phyloP scores from a whole-genome alignment of 179 eudicot species.

The Beta corolliflora region DNA sequence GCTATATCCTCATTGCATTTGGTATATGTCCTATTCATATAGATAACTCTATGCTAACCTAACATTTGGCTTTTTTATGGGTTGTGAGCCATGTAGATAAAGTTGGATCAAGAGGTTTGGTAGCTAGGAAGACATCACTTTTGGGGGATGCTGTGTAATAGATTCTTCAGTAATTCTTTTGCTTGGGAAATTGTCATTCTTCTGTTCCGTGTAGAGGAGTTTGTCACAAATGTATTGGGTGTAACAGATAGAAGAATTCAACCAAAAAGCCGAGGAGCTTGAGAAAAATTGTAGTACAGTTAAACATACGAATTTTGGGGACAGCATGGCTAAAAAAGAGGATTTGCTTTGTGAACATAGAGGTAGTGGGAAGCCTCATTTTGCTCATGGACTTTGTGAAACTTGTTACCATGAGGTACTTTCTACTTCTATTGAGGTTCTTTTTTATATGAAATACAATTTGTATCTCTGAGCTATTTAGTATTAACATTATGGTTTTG shows the following conservation, averaged over 20 bases:
- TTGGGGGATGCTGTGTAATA: conserved; percentile 1
- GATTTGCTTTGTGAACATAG: conserved; percentile 82
- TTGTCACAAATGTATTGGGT: conserved; percentile 10
- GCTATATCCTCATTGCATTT: neutral
- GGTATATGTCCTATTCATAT: neutral
- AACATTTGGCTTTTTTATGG: conserved; percentile 8
- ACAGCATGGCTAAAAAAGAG: conserved; percentile 28
- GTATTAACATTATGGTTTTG: conserved; percentile 16
- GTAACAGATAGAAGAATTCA: conserved; percentile 80
- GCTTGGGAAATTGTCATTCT: neutral
- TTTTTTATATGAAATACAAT: neutral
- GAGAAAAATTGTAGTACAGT: conserved; percentile 33
- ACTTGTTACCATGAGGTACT: conserved; percentile 70
- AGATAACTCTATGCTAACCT: neutral
- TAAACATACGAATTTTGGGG: conserved; percentile 24
- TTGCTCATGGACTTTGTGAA: conserved; percentile 84
- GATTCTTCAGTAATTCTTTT: conserved; percentile 13
- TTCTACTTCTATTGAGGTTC: conserved; percentile 12
- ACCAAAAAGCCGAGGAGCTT: conserved; percentile 55
- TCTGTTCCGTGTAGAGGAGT: neutral
- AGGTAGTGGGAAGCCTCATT: conserved; percentile 48
- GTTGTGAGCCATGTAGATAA: neutral
- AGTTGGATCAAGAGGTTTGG: conserved; percentile 1
- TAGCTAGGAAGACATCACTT: conserved; percentile 11
- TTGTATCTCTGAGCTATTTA: conserved; percentile 7